These are phyloP conservation scores for Globisporangium lucens DNA, from an alignment of 352 stramenopile genomes.

Conservation along the genomic window DNA sequence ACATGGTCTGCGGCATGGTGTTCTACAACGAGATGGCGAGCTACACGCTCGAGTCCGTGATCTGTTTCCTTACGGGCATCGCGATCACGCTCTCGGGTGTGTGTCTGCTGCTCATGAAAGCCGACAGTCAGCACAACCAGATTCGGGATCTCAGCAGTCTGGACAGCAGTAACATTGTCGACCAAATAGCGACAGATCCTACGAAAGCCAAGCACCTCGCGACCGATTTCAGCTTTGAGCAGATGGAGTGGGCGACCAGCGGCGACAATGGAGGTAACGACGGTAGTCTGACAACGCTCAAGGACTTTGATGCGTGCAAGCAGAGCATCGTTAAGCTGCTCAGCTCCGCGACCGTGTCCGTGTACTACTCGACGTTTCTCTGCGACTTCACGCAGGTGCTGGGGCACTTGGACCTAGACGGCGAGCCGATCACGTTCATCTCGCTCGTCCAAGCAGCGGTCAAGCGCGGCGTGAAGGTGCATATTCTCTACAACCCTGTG, in stretches of 20 bases:
- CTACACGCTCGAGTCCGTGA: constrained; percentile 42
- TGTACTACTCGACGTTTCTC: constrained; percentile 83
- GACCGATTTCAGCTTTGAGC: constrained; percentile 53
- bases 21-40: constrained; percentile 79
- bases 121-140: constrained; percentile 25
- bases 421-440: constrained; percentile 42
- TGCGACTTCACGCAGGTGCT: constrained; percentile 73
- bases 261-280: constrained; percentile 12
- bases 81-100: constrained; percentile 58
- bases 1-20: constrained; percentile 70
- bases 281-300: constrained; percentile 30
- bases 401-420: constrained; percentile 22
- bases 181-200: background rate
- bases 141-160: constrained; percentile 8
- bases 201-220: constrained; percentile 16
- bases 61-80: constrained; percentile 53
- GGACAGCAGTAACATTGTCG: constrained; percentile 1
- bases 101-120: constrained; percentile 59
- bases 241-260: constrained; percentile 53
- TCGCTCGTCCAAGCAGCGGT: constrained; percentile 57
- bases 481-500: constrained; percentile 74
- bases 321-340: constrained; percentile 54
- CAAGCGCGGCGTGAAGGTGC: constrained; percentile 55
- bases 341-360: constrained; percentile 43
- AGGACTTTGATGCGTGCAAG: constrained; percentile 69